phyloP scores from a whole-genome alignment of 2,329 filamentous ascomycete genomes.

The Fusarium sp. region DNA sequence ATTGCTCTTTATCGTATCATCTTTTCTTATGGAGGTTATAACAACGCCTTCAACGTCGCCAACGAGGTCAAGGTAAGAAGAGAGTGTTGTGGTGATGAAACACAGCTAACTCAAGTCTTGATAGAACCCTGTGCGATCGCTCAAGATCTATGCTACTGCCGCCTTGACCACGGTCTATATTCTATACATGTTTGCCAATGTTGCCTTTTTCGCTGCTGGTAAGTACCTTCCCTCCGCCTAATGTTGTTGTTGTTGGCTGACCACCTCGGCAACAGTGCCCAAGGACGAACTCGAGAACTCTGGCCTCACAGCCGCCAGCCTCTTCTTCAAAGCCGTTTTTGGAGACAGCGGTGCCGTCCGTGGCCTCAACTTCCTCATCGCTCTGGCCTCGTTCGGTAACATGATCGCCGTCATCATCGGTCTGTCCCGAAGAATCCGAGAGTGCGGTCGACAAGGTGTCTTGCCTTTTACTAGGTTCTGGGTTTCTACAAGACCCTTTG shows the following conservation, averaged over 20 bases:
- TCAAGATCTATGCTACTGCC: slow-evolving; percentile 60
- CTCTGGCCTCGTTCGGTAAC: slow-evolving; percentile 68
- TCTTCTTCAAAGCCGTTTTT: slow-evolving; percentile 70
- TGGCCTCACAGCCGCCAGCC: slow-evolving; percentile 62
- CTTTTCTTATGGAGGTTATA: slow-evolving; percentile 67
- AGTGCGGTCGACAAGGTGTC: slow-evolving; percentile 70
- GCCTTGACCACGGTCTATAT: slow-evolving; percentile 62
- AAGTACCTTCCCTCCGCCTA: neutral
- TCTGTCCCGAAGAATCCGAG: slow-evolving; percentile 65
- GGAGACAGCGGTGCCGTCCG: slow-evolving; percentile 54
- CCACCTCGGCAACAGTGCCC: slow-evolving; percentile 40
- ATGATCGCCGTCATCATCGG: slow-evolving; percentile 66
- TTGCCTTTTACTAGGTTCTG: slow-evolving; percentile 68
- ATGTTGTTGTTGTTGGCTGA: neutral
- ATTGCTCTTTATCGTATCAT: slow-evolving; percentile 67
- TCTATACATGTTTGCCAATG: slow-evolving; percentile 67
- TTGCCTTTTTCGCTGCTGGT: slow-evolving; percentile 67
- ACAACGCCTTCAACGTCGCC: slow-evolving; percentile 71
- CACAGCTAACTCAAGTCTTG: neutral
- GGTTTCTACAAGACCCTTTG: slow-evolving; percentile 71
- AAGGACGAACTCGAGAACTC: slow-evolving; percentile 62
- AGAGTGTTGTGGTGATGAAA: neutral
- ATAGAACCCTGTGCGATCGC: slow-evolving; percentile 66
- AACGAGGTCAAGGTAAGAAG: slow-evolving; percentile 60
- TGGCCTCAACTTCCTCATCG: slow-evolving; percentile 67